Base-by-base conservation (phyloP, 1,284 basidiomycete genomes). In the Melampsora americana region DNA sequence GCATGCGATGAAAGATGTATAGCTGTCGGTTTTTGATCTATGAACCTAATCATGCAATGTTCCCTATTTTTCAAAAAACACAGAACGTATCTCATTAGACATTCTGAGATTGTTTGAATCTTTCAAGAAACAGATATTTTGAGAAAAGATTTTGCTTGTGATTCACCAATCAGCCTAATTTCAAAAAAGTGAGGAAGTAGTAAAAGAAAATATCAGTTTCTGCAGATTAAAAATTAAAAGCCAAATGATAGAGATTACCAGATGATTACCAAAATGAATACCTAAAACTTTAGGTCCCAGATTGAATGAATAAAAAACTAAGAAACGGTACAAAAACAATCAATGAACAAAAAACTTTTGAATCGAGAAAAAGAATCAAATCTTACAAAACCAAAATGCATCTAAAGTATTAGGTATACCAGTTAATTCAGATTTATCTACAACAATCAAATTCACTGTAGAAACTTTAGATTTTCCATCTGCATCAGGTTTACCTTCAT, bases 221-320 rank as follows among this genome's bases (percentile, higher is more conserved):
- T 35, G n/a, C 35, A 35, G 9, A 35, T 35, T 35, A 9, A 35
- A 35, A 9, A 35, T 35, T 35, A 35, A 35, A 35, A 35, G 5
- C 35, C 35, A 35, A 35, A 35, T 4, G 9, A 35, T 35, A 35
- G 3, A n/a, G n/a, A n/a, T 35, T 35, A 35, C 69, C 4, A 72
- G 53, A 23, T 72, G 69, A 60, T 72, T 72, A 32, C 69, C 69
- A 50, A 72, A 72, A 60, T 65, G 69, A 39, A 72, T 72, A 26
- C 65, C 65, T 28, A 48, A 60, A 7, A 72, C 61, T 16, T 60
- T 72, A 7, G 69, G 69, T 9, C 69, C 69, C 26, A 72, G 46
- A 48, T 72, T 72, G 46, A 72, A 72, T 14, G 69, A 72, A 23
- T 72, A 65, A 46, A 72, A 72, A 48, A 72, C 69, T 72, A 65